phyloP scores from a whole-genome alignment of 2,329 filamentous ascomycete species.

The Colletotrichum sp. region DNA sequence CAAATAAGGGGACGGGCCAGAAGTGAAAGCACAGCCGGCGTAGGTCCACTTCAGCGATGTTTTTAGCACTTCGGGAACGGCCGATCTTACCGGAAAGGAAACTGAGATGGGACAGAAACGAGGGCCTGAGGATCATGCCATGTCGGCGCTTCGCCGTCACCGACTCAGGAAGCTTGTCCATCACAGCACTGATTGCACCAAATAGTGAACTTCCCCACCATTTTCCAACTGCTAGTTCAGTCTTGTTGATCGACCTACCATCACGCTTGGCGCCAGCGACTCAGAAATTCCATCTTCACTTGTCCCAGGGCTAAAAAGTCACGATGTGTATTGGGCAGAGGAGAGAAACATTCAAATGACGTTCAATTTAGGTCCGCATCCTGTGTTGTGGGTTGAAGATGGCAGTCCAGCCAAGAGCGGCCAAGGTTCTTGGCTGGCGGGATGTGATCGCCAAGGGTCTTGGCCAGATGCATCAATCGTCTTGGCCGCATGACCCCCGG shows the following conservation, averaged over 20 bases:
- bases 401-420: neutral
- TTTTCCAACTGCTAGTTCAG: neutral
- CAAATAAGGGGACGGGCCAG: neutral
- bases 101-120: neutral
- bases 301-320: fast-evolving
- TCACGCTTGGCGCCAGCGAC: neutral
- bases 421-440: neutral
- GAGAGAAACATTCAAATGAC: neutral
- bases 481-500: neutral
- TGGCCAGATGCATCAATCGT: neutral
- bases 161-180: neutral
- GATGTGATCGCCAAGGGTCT: neutral
- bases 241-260: neutral
- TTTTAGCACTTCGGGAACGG: neutral
- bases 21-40: neutral
- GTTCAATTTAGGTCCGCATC: neutral
- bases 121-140: neutral
- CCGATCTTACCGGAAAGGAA: neutral
- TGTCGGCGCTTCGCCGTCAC: neutral
- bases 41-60: neutral
- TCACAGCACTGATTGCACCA: neutral
- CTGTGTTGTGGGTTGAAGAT: neutral
- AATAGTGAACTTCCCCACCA: neutral
- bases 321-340: fast-evolving
- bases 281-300: neutral